A percentile compares a stretch with the other conserved stretches of the same genome.
Conservation (phyloP, 306 rosid genomes). For the Inga oerstediana region DNA sequence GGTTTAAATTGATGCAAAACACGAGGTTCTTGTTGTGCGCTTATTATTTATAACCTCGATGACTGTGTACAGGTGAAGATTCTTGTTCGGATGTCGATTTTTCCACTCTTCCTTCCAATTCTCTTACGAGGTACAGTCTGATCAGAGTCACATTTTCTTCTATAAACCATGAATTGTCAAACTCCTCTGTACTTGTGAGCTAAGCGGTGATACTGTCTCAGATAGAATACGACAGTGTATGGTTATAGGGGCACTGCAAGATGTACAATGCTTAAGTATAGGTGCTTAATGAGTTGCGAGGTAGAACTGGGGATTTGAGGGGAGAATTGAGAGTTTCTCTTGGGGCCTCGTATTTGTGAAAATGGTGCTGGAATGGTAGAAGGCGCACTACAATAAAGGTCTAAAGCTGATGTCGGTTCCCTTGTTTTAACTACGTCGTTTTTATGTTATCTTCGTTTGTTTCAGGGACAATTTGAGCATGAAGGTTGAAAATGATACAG, state of each 20-base stretch:
- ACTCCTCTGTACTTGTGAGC: background rate
- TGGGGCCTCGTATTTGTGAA: background rate
- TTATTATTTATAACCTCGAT: background rate
- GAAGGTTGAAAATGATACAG: constrained; percentile 41
- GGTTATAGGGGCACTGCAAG: background rate
- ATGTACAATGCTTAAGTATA: background rate
- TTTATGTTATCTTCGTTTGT: constrained; percentile 34
- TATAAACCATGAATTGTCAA: background rate
- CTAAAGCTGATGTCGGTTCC: background rate
- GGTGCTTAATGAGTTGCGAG: background rate
- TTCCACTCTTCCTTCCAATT: constrained; percentile 39
- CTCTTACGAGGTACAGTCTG: constrained; percentile 43
- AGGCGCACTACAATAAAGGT: background rate
- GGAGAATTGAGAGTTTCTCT: background rate
- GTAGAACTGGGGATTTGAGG: constrained; percentile 3
- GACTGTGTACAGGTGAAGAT: constrained; percentile 44
- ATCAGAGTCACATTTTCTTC: background rate
- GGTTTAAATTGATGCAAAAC: background rate
- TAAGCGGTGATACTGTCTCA: background rate
- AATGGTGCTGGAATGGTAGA: background rate
- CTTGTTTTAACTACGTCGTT: background rate
- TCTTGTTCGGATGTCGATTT: constrained; percentile 39
- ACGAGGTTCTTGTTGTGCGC: background rate
- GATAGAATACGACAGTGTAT: background rate
- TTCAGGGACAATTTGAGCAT: constrained; percentile 43